These are phyloP conservation scores for Blastobotrys indianensis DNA, from an alignment of 1,139 yeast species.

Conservation along the genomic window DNA sequence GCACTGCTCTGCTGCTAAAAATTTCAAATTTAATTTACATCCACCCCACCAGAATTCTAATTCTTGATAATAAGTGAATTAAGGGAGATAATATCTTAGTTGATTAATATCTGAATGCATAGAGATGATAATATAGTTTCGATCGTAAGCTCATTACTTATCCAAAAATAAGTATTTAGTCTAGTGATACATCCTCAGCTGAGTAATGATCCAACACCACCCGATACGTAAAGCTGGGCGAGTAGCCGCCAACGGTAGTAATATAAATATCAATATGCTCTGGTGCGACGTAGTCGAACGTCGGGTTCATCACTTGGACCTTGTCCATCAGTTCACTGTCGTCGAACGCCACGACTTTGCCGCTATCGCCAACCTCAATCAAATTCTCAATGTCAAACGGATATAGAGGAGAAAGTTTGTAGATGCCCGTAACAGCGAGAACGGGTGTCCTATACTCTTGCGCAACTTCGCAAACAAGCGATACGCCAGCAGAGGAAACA, in stretches of 20 bases:
- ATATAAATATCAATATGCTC: conserved; percentile 91
- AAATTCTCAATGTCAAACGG: conserved; percentile 87
- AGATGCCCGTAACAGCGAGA: conserved; percentile 89
- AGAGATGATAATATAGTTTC: no score
- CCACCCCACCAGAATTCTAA: no score
- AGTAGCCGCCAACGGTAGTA: conserved; percentile 93
- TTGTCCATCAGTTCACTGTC: conserved; percentile 57
- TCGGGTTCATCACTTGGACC: conserved; percentile 86
- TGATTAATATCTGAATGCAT: no score
- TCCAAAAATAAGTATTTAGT: not conserved
- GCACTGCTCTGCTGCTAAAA: no score
- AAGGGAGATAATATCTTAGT: no score
- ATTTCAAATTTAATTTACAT: no score
- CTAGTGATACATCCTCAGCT: conserved; percentile 50
- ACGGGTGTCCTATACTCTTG: conserved; percentile 93
- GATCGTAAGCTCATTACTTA: no score
- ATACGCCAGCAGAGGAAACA: conserved; percentile 82
- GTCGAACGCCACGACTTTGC: conserved; percentile 68
- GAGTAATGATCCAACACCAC: conserved; percentile 91
- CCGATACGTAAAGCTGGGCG: conserved; percentile 94
- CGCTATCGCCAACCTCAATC: conserved; percentile 91
- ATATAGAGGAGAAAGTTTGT: conserved; percentile 86
- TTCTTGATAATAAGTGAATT: no score
- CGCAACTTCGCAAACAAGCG: conserved; percentile 93
- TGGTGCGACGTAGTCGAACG: conserved; percentile 87